These are phyloP conservation scores for Fusarium sp. DNA, from an alignment of 2,329 filamentous ascomycete genomes.

Conservation along the genomic window DNA sequence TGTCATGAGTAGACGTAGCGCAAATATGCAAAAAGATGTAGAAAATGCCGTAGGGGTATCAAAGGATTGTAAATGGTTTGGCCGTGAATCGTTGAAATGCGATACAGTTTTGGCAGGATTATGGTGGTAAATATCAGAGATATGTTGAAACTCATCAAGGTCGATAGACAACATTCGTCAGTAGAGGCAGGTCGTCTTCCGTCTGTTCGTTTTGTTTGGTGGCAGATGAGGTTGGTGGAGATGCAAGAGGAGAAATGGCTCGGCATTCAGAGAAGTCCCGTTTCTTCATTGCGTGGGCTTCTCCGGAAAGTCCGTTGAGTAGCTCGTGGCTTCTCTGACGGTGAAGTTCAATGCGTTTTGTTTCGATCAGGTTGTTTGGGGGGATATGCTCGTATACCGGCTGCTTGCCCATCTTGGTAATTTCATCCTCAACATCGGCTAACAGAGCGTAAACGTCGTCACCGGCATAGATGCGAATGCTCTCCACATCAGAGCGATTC, in stretches of 20 bases:
- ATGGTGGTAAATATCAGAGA: not conserved
- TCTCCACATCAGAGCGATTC: slow-evolving; percentile 63
- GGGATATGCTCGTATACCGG: slow-evolving; percentile 9
- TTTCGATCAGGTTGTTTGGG: slow-evolving; percentile 39
- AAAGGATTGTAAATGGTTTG: slow-evolving; percentile 41
- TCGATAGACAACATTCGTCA: slow-evolving; percentile 62
- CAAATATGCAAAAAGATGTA: slow-evolving; percentile 8
- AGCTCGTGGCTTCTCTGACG: slow-evolving; percentile 63
- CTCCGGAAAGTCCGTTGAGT: slow-evolving; percentile 51
- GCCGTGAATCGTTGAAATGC: slow-evolving; percentile 41
- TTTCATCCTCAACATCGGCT: slow-evolving; percentile 69
- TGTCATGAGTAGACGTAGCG: slow-evolving; percentile 22
- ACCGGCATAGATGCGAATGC: slow-evolving; percentile 74
- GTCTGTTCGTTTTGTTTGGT: slow-evolving; percentile 39
- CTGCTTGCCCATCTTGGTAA: slow-evolving; percentile 49
- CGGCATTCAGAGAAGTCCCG: slow-evolving; percentile 39
- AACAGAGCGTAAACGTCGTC: slow-evolving; percentile 73
- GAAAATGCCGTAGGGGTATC: slow-evolving; percentile 38
- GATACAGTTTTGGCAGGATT: slow-evolving; percentile 18
- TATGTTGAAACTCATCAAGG: slow-evolving; percentile 43
- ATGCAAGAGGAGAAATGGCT: slow-evolving; percentile 46
- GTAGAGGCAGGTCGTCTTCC: slow-evolving; percentile 51
- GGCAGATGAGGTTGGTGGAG: slow-evolving; percentile 44
- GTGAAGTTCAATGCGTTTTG: slow-evolving; percentile 52
- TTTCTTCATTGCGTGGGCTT: slow-evolving; percentile 16